Percentiles rank a stretch among this genome's conserved stretches.
These are phyloP conservation scores for Serendipita sp. DNA, from an alignment of 768 basidiomycete genomes.

Conservation along the genomic window DNA sequence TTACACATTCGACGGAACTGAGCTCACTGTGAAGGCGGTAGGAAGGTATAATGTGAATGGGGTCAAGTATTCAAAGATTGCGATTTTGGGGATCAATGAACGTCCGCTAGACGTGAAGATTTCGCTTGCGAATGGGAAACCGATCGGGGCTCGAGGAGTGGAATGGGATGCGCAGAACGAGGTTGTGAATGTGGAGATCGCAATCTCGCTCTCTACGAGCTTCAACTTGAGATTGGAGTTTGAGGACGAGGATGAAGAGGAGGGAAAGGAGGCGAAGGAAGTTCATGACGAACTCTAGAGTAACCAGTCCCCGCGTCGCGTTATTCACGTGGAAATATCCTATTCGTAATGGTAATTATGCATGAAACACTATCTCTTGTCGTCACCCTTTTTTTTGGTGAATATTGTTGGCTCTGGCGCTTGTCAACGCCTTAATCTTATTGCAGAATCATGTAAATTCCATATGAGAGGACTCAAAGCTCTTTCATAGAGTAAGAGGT, in stretches of 20 bases:
- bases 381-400: no score
- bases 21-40: background rate
- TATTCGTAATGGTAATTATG: no score
- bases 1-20: background rate
- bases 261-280: background rate
- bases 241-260: background rate
- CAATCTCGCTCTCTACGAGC: conserved; percentile 22
- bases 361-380: no score
- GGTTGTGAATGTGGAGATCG: conserved; percentile 32
- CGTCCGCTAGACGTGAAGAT: background rate
- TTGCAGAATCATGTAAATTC: no score
- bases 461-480: no score
- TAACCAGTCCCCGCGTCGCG: no score
- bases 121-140: conserved; percentile 16
- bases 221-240: conserved; percentile 20
- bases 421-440: no score
- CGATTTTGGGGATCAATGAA: background rate
- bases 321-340: no score
- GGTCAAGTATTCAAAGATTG: background rate
- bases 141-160: conserved; percentile 10
- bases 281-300: background rate
- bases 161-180: conserved; percentile 20
- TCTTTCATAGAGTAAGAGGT: no score
- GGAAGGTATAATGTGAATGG: background rate
- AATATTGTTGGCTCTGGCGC: no score